Evolutionary conservation across 2,329 filamentous ascomycete genomes (phyloP), one percentile per base, ranked within the genome.

Genomic region (Talaromyces sp.): DNA sequence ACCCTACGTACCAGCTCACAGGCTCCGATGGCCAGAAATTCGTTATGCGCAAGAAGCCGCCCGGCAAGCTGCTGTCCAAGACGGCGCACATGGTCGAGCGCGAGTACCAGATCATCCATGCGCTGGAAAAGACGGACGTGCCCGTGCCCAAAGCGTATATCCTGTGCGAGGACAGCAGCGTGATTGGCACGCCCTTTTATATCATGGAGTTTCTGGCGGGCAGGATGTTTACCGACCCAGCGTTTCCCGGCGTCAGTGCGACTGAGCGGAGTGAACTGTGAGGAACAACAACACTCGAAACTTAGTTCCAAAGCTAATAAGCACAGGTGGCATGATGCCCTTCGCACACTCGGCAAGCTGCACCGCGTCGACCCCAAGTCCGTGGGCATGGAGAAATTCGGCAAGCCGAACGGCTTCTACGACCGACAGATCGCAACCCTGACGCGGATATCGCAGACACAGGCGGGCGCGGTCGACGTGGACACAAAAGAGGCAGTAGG

Each of bases 41-140:
- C 78, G 95, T 99, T 36, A 85, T 98, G 81, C 91, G 95, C 74
- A 98, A 99, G 84, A 98, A 98, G 80, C 95, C 95, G 0, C 93
- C 95, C n/a, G 95, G 95, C 65, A 87, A 89, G 78, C 88, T 99
- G 44, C 84, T 98, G 56, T 96, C 92, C 69, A 92, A 92, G 79
- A 93, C 93, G 2, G 95, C 95, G 10, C 95, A 99, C 80, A 90
- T 93, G 75, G 93, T 99, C 71, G 95, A 99, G 79, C 90, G 95
- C 69, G 95, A 99, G 78, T 95, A 95, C 79, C 88, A 89, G 70
- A 90, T 98, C 71, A 90, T 98, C 71, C 86, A 91, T 73, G 93
- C 93, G 2, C 83, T 98, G 33, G 85, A 87, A 65, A 80, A 78
- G 59, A 96, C 91, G 22, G 87, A 91, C 72, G 92, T 98, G 9